Conservation (phyloP, 2,329 filamentous ascomycete genomes). For the Fusarium globosum region DNA sequence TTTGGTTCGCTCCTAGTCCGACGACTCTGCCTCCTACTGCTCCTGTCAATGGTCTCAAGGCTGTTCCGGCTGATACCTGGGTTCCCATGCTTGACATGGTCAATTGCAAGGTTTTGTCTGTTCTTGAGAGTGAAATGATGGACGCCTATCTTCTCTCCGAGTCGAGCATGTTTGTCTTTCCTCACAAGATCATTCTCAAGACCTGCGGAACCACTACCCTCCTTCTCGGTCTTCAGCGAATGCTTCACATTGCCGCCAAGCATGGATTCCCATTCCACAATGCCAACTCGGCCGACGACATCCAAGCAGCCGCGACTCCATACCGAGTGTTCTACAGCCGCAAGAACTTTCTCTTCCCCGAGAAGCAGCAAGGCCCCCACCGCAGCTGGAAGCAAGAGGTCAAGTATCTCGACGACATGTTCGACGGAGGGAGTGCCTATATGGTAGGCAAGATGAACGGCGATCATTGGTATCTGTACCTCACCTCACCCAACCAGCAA, state of each 20-base stretch:
- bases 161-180: slow-evolving; percentile 99
- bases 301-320: slow-evolving; percentile 82
- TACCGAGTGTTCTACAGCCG: slow-evolving; percentile 98
- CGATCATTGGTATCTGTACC: slow-evolving; percentile 98
- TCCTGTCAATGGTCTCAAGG: slow-evolving; percentile 83
- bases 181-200: slow-evolving; percentile 99
- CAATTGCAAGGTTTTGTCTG: slow-evolving; percentile 97
- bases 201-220: slow-evolving; percentile 97
- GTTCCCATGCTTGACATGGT: slow-evolving; percentile 97
- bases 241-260: slow-evolving; percentile 89
- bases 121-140: slow-evolving; percentile 91
- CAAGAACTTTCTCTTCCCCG: slow-evolving; percentile 97
- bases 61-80: slow-evolving; percentile 86
- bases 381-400: slow-evolving; percentile 98
- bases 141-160: slow-evolving; percentile 98
- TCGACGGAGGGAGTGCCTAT: slow-evolving; percentile 92
- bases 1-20: slow-evolving; percentile 93
- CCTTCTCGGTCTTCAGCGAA: slow-evolving; percentile 86
- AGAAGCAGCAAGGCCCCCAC: slow-evolving; percentile 93
- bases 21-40: slow-evolving; percentile 76
- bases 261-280: slow-evolving; percentile 89
- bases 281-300: slow-evolving; percentile 71
- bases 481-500: slow-evolving; percentile 85
- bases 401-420: slow-evolving; percentile 89
- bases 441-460: slow-evolving; percentile 99